Base-by-base conservation (phyloP, 2,329 filamentous ascomycete genomes). In the Gnomoniopsis smithogilvyi region DNA sequence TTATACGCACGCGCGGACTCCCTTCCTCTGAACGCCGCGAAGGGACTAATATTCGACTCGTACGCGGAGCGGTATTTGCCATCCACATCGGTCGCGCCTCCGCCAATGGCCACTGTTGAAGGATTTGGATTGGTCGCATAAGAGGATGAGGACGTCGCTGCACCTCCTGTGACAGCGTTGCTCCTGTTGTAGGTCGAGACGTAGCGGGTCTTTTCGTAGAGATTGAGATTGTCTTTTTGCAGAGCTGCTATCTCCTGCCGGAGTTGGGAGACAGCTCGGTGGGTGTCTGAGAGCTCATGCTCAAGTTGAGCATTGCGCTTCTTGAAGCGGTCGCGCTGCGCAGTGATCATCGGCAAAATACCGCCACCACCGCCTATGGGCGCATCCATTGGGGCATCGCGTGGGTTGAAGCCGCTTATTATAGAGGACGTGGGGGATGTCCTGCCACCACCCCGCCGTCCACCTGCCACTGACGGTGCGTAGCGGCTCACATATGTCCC, bases 191-290 rank as follows among this genome's bases (percentile, higher is more conserved):
- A 99, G 2, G 91, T 93, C 7, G 92, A 96, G 24, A 98, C 87
- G 71, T 99, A 99, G 65, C 95, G 86, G 19, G 94, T 96, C 81
- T 98, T 99, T 74, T 99, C 95, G 73, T 99, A 99, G 8, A 99
- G 81, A 67, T 90, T 92, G 38, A 99, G 81, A 70, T 99, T 99
- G 74, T 99, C 95, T 72, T 93, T 96, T 70, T 99, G 96, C 45
- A 99, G 79, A 1, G 92, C 91, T 6, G 92, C 89, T 61, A 98
- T 86, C 72, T 99, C 95, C 67, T 96, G 91, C 47, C 95, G 87
- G 50, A 99, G 80, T 38, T 93, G 89, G 21, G 92, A 94, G 22
- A 97, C 87, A 0, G 85, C 90, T 50, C 86, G 83, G 73, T 98
- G 92, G 36, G 85, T 84, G 65, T 96, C 92, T 6, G 92, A 92